A percentile compares a stretch with the other conserved stretches of the same genome.
These are phyloP conservation scores for Peronospora destructor DNA, from an alignment of 352 stramenopile genomes.

Conservation along the genomic window DNA sequence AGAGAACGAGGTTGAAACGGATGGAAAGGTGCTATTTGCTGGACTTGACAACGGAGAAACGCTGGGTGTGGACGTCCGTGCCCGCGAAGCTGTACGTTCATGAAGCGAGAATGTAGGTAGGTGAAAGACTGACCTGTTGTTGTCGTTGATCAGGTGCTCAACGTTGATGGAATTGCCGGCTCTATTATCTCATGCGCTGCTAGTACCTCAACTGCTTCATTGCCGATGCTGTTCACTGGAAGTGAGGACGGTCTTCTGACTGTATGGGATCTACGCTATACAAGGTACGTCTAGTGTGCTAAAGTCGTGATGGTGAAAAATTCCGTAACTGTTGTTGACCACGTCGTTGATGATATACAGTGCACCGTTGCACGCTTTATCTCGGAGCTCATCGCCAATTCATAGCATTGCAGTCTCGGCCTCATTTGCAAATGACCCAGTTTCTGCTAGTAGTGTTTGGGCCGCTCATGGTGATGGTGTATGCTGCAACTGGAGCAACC, in stretches of 20 bases:
- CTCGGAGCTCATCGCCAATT: conserved; percentile 48
- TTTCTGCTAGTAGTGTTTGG: conserved; percentile 26
- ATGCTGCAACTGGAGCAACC: conserved; percentile 47
- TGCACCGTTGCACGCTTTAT: conserved; percentile 38
- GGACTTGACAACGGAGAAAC: conserved; percentile 55
- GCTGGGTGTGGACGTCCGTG: conserved; percentile 54
- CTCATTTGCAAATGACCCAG: conserved; percentile 6
- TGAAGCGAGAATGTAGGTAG: background rate
- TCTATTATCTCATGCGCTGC: conserved; percentile 38
- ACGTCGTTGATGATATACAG: conserved; percentile 12
- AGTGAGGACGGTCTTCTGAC: conserved; percentile 55
- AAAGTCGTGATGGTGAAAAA: too few species aligned
- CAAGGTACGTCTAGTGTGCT: conserved; percentile 21
- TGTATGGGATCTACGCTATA: conserved; percentile 56
- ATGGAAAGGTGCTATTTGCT: conserved; percentile 56
- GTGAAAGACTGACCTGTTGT: background rate
- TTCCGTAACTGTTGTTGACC: too few species aligned
- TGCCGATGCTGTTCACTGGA: conserved; percentile 46
- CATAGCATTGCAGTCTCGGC: conserved; percentile 34
- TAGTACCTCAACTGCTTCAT: conserved; percentile 10
- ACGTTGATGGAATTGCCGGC: conserved; percentile 26
- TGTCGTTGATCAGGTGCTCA: conserved; percentile 28
- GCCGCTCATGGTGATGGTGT: conserved; percentile 52
- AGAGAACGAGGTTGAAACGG: conserved; percentile 45
- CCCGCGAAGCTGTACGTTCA: conserved; percentile 28